Conservation (phyloP, 805 yeast genomes). For the Saccharomycopsis sp. region DNA sequence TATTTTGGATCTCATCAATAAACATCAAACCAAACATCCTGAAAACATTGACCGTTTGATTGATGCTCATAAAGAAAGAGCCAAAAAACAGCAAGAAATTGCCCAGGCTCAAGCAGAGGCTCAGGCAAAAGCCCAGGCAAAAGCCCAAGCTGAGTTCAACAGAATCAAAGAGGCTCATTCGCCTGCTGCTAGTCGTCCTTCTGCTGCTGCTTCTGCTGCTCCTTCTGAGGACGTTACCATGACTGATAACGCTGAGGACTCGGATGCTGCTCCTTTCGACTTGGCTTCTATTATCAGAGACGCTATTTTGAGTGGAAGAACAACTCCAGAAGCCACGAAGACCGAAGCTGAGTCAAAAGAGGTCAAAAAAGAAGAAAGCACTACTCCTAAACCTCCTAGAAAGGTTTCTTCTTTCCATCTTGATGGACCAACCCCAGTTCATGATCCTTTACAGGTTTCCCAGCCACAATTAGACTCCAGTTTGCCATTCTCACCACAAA, state of each 20-base stretch:
- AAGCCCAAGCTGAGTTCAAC: slow-evolving; percentile 6
- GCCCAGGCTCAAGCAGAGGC: slow-evolving; percentile 10
- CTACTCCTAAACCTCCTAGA: slow-evolving; percentile 6
- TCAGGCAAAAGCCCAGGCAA: slow-evolving; percentile 3
- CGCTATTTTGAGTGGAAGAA: slow-evolving; percentile 15
- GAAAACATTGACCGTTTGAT: not conserved
- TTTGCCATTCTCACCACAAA: slow-evolving; percentile 51
- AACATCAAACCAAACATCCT: slow-evolving; percentile 14
- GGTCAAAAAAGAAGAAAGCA: slow-evolving; percentile 6
- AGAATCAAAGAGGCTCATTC: slow-evolving; percentile 22
- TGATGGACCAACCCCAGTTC: slow-evolving; percentile 29
- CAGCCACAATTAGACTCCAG: slow-evolving; percentile 36
- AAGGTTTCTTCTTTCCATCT: slow-evolving; percentile 22
- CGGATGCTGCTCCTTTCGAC: slow-evolving; percentile 10
- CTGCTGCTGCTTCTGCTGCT: slow-evolving; percentile 1
- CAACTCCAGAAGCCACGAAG: not conserved
- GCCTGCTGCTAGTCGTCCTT: slow-evolving; percentile 8
- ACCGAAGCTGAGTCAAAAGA: slow-evolving; percentile 4
- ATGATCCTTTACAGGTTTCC: slow-evolving; percentile 39
- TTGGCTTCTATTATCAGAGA: slow-evolving; percentile 18
- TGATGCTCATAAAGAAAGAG: slow-evolving; percentile 3
- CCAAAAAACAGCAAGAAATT: slow-evolving; percentile 2
- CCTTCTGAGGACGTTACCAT: not conserved
- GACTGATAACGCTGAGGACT: not conserved
- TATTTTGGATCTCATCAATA: slow-evolving; percentile 17